Evolutionary conservation across 1,139 yeast species (phyloP), one percentile per base, ranked within the genome.

Genomic region (Sugiyamaella pinicola): DNA sequence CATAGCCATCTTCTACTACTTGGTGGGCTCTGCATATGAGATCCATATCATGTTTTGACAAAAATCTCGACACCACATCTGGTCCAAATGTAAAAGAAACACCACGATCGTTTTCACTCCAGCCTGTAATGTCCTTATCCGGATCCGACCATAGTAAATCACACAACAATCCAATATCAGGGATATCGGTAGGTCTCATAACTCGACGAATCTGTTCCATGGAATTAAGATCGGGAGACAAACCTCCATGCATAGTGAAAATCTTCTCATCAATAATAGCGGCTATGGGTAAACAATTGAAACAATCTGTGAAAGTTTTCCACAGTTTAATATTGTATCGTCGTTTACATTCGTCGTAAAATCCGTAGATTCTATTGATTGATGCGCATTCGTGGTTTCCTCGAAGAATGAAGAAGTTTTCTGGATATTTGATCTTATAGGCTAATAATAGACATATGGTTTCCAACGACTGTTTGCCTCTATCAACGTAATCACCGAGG

Each of bases 321-420:
- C 99, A 93, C 65, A 90, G 84, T 74, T 91, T 93, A 73, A 93
- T 90, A 74, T 90, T 90, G 77, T 89, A 91, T 72, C 99, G 86
- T 78, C 99, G 86, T 74, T 93, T 74, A 40, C 98, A 93, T 75
- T 91, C 98, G 73, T 91, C 98, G 73, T 91, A 91, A 71, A 91
- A 91, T 45, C 98, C 98, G 72, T 93, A 93, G 71, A 93, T 90
- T 76, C 97, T 85, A 74, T 90, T 93, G 69, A 93, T 91, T 47
- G 96, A 87, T 45, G 98, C 98, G 77, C 96, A 89, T 74, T 93
- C 98, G 77, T 91, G 98, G 72, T 91, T 91, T 61, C 98, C 98
- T 77, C 98, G 83, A 62, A 88, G 78, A 66, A 88, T 87, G 76
- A 93, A 93, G 71, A 93, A 91, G 75, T 93, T 93, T 72, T 93